These are phyloP conservation scores for Dendrobium catenatum DNA, from an alignment of 106 monocot genomes.

Conservation along the genomic window DNA sequence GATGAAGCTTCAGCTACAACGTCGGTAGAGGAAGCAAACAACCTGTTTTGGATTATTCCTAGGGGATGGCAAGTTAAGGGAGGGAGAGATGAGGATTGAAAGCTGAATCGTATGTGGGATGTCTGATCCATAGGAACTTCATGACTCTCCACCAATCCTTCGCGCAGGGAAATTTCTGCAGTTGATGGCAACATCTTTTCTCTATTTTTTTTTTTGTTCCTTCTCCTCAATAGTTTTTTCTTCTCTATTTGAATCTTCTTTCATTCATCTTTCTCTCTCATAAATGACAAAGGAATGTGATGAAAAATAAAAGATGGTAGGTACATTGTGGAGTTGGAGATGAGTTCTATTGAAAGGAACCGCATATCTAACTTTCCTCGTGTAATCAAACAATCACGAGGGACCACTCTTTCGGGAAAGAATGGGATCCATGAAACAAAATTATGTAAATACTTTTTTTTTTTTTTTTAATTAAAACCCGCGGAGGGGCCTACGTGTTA, in stretches of 20 bases:
- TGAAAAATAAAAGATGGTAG: neutral
- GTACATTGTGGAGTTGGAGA: neutral
- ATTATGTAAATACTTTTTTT: no score
- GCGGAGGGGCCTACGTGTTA: no score
- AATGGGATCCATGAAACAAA: no score
- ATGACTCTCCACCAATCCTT: neutral
- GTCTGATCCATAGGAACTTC: neutral
- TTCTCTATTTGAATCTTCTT: neutral
- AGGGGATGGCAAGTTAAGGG: neutral
- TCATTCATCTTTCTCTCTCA: neutral
- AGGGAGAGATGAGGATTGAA: neutral
- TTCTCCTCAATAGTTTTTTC: neutral
- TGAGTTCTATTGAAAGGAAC: constrained; percentile 5
- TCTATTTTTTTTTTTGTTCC: neutral
- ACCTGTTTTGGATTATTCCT: neutral
- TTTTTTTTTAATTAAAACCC: no score
- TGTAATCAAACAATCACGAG: neutral
- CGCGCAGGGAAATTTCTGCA: neutral
- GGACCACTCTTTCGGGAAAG: neutral
- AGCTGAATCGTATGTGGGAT: neutral
- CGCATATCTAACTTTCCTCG: neutral
- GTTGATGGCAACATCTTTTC: constrained; percentile 6
- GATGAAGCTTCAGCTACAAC: neutral
- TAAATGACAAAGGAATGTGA: constrained; percentile 2
- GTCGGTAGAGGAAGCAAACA: neutral